Percentiles rank a stretch among this genome's conserved stretches.
phyloP scores from a whole-genome alignment of 768 basidiomycete species.

The Suillus variegatus region DNA sequence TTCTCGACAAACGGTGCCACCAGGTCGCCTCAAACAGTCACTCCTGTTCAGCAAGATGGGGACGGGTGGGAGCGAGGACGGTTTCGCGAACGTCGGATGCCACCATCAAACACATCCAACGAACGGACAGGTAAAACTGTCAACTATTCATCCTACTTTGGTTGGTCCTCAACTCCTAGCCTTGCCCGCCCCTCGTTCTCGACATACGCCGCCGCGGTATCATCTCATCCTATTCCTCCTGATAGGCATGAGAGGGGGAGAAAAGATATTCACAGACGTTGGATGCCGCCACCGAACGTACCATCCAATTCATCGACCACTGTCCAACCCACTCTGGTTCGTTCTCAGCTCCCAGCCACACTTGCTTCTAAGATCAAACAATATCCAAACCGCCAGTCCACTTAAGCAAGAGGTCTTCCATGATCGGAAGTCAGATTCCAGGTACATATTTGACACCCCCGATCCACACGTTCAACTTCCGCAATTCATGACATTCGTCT shows the following conservation, averaged over 20 bases:
- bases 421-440: background rate
- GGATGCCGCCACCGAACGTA: slow-evolving; percentile 53
- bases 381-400: background rate
- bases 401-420: background rate
- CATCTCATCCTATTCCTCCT: no score
- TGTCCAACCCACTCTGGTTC: slow-evolving; percentile 23
- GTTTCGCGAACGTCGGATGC: no score
- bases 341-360: slow-evolving; percentile 15
- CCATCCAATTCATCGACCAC: slow-evolving; percentile 37
- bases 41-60: no score
- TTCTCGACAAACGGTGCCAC: no score
- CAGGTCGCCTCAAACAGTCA: no score
- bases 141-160: background rate
- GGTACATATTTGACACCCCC: background rate
- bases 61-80: no score
- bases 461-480: background rate
- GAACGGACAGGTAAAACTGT: no score
- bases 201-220: no score
- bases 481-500: background rate
- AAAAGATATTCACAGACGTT: slow-evolving; percentile 58
- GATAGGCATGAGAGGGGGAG: slow-evolving; percentile 55
- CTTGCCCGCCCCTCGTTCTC: background rate
- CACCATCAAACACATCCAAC: no score
- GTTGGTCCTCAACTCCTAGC: background rate
- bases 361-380: slow-evolving; percentile 23